Evolutionary conservation across 1,284 basidiomycete genomes (phyloP).

Genomic region (Coniferiporia sulphurascens): DNA sequence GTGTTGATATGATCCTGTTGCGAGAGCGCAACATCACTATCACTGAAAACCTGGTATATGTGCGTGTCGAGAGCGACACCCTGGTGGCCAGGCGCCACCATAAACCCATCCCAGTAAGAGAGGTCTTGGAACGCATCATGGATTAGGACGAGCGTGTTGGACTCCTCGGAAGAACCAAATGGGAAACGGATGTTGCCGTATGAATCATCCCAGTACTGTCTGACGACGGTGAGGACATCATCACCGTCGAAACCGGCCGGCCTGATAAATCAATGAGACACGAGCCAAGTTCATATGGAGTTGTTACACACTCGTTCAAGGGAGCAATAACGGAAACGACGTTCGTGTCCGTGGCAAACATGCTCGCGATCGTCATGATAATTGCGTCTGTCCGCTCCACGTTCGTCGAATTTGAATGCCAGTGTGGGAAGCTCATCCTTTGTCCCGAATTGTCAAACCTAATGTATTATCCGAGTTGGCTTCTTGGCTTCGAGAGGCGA

Average conservation of each 20-base stretch:
- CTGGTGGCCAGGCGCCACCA: conserved; percentile 48
- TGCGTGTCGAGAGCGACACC: conserved; percentile 83
- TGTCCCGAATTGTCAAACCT: conserved; percentile 88
- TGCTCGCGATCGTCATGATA: conserved; percentile 57
- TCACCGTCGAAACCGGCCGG: conserved; percentile 70
- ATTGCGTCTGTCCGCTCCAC: conserved; percentile 67
- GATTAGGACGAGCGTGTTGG: conserved; percentile 65
- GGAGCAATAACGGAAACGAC: conserved; percentile 73
- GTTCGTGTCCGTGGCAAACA: conserved; percentile 49
- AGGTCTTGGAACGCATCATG: conserved; percentile 85
- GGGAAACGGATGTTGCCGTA: conserved; percentile 72
- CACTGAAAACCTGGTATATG: conserved; percentile 77
- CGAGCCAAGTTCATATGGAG: background rate
- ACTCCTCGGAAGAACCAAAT: conserved; percentile 49
- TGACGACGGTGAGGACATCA: conserved; percentile 49
- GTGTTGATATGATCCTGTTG: conserved; percentile 59
- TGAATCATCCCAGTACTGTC: conserved; percentile 72
- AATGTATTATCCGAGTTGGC: conserved; percentile 1
- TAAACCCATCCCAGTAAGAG: conserved; percentile 69
- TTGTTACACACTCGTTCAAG: conserved; percentile 62
- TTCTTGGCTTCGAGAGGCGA: background rate
- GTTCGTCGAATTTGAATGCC: conserved; percentile 66
- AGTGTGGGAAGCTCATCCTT: conserved; percentile 52
- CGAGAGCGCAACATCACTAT: conserved; percentile 48
- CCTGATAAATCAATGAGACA: conserved; percentile 34